phyloP scores from a whole-genome alignment of 257 asterid species.

The Gardenia jasminoides region DNA sequence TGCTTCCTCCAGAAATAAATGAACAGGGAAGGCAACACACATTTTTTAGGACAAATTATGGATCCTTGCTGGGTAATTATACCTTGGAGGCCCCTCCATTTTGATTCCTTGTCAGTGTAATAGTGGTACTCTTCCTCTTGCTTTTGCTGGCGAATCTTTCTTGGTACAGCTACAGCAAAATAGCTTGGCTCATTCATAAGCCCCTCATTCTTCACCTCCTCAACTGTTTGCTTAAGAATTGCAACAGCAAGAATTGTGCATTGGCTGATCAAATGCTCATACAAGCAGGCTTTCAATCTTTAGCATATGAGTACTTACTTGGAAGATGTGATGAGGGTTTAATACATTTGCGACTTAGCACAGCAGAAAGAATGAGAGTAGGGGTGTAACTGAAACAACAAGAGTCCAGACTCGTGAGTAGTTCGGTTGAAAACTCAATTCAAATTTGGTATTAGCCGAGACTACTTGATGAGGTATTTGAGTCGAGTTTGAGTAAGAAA shows the following conservation, averaged over 20 bases:
- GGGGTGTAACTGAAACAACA: too few species aligned
- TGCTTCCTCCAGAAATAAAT: not conserved
- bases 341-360: too few species aligned
- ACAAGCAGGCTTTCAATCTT: too few species aligned
- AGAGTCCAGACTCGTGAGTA: too few species aligned
- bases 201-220: too few species aligned
- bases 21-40: not conserved
- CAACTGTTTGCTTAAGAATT: not conserved
- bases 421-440: too few species aligned
- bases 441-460: too few species aligned
- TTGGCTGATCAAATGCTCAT: not conserved
- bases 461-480: too few species aligned
- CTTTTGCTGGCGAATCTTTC: not conserved
- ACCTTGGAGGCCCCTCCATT: not conserved
- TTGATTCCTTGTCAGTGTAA: not conserved
- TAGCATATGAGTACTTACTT: too few species aligned
- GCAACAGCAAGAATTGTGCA: not conserved
- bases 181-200: not conserved
- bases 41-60: not conserved
- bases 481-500: too few species aligned
- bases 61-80: not conserved
- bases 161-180: not conserved
- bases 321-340: not conserved
- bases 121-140: not conserved
- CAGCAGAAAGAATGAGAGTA: too few species aligned